A percentile compares a stretch with the other conserved stretches of the same genome.
phyloP scores from a whole-genome alignment of 768 basidiomycete species.

The Calocera viscosa region DNA sequence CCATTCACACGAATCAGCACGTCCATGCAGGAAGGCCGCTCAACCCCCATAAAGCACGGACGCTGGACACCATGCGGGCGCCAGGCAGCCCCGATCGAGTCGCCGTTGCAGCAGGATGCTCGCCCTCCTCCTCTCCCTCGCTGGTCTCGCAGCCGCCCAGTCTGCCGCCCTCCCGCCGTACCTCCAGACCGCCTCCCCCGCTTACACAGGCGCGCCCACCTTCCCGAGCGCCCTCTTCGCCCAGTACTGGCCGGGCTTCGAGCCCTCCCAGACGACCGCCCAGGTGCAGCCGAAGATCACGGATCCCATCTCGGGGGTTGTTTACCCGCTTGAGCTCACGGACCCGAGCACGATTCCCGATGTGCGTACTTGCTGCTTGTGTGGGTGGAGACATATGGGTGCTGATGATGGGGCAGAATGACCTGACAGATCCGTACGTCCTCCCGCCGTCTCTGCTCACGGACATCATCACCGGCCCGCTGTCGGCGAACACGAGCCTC shows the following conservation, averaged over 20 bases:
- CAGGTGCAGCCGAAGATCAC: constrained; percentile 15
- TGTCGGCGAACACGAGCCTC: constrained; percentile 7
- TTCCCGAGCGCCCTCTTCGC: constrained; percentile 10
- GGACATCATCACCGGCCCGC: background rate
- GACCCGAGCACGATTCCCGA: constrained; percentile 15
- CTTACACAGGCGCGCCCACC: constrained; percentile 10
- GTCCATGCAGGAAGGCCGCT: too few relatives aligned
- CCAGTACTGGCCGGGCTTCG: constrained; percentile 14
- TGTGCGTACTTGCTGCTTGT: background rate
- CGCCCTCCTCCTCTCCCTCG: background rate
- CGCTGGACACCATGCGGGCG: too few relatives aligned
- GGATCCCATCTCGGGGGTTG: constrained; percentile 12
- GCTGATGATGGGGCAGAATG: background rate
- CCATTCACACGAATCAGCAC: too few relatives aligned
- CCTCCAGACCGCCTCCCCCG: background rate
- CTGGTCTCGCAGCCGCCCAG: background rate
- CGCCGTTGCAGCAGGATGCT: background rate
- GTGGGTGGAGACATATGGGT: too few relatives aligned
- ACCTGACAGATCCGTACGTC: constrained; percentile 14
- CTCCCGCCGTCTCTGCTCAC: constrained; percentile 14
- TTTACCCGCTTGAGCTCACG: constrained; percentile 15
- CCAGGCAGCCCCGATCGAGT: too few relatives aligned
- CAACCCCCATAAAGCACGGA: too few relatives aligned
- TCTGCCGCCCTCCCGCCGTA: background rate
- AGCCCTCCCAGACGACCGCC: constrained; percentile 12